These are phyloP conservation scores for Myochromella boudieri DNA, from an alignment of 768 basidiomycete genomes.

Conservation along the genomic window DNA sequence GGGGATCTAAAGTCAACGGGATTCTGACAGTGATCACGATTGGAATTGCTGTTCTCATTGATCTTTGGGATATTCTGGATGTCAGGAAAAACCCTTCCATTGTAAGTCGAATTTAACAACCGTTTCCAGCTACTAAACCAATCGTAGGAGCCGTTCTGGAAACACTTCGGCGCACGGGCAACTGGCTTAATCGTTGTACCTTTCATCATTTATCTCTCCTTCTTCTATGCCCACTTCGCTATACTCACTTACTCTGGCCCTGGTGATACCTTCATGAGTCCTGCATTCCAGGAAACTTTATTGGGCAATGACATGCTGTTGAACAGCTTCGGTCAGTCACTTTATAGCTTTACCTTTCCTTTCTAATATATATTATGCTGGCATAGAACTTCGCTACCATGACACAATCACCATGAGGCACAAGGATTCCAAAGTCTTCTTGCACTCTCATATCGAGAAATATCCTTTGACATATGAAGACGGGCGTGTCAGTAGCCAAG, in stretches of 20 bases:
- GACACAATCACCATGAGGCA: conserved; percentile 87
- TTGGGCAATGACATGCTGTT: conserved; percentile 88
- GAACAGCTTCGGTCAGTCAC: conserved; percentile 78
- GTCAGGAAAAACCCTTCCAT: conserved; percentile 76
- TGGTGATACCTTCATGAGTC: conserved; percentile 97
- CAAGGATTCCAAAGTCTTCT: conserved; percentile 88
- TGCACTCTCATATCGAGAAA: conserved; percentile 89
- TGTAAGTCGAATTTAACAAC: conserved; percentile 40
- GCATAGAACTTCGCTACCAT: conserved; percentile 89
- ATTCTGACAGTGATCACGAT: conserved; percentile 87
- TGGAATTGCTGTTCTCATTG: conserved; percentile 88
- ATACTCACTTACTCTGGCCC: conserved; percentile 87
- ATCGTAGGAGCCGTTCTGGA: conserved; percentile 79
- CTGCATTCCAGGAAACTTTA: conserved; percentile 96
- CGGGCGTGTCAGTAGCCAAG: conserved; percentile 92
- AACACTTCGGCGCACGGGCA: conserved; percentile 85
- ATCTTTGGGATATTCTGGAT: conserved; percentile 94
- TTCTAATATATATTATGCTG: conserved; percentile 1
- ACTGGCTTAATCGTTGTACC: conserved; percentile 88
- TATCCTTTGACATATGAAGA: conserved; percentile 96
- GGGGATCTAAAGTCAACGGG: conserved; percentile 98
- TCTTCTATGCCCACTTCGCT: conserved; percentile 95
- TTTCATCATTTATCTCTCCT: conserved; percentile 85
- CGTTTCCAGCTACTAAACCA: not conserved
- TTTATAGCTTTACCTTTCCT: not conserved